These are phyloP conservation scores for Syncephalastrum sp. DNA, from an alignment of 371 early-diverging fungal genomes.

Conservation along the genomic window DNA sequence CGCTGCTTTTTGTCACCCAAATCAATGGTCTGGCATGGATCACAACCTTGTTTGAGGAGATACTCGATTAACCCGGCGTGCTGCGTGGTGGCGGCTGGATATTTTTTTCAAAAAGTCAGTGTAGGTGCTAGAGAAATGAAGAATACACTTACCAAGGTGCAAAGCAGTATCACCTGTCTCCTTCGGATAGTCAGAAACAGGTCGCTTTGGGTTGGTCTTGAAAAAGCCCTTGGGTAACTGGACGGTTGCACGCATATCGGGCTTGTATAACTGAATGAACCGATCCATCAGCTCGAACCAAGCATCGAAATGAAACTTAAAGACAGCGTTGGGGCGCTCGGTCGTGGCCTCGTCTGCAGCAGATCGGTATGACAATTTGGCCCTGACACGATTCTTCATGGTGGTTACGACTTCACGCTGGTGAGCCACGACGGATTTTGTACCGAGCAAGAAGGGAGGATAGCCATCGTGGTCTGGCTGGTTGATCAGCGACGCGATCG, in stretches of 20 bases:
- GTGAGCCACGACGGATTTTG: slow-evolving; percentile 12
- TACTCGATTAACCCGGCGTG: slow-evolving; percentile 24
- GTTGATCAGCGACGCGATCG: slow-evolving; percentile 17
- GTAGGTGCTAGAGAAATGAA: neutral
- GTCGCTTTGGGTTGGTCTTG: slow-evolving; percentile 26
- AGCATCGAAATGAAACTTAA: slow-evolving; percentile 17
- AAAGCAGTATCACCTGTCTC: slow-evolving; percentile 44
- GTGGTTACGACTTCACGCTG: slow-evolving; percentile 17
- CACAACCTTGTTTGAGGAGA: slow-evolving; percentile 28
- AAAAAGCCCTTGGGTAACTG: slow-evolving; percentile 36
- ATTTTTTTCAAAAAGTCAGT: neutral
- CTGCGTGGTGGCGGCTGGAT: slow-evolving; percentile 31
- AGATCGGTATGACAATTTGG: too few relatives aligned
- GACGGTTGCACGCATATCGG: slow-evolving; percentile 22
- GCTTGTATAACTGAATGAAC: slow-evolving; percentile 15
- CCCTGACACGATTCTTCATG: slow-evolving; percentile 20
- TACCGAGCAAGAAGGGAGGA: slow-evolving; percentile 22
- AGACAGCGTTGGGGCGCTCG: slow-evolving; percentile 9
- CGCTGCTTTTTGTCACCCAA: slow-evolving; percentile 11
- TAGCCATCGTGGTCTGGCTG: slow-evolving; percentile 26
- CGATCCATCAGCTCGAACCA: neutral
- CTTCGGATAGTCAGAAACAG: slow-evolving; percentile 30
- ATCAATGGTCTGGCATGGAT: slow-evolving; percentile 8
- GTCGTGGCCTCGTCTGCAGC: neutral
- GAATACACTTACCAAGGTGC: slow-evolving; percentile 40